Evolutionary conservation across 441 rosid genomes (phyloP).

Genomic region (Rhodomyrtus psidioides): DNA sequence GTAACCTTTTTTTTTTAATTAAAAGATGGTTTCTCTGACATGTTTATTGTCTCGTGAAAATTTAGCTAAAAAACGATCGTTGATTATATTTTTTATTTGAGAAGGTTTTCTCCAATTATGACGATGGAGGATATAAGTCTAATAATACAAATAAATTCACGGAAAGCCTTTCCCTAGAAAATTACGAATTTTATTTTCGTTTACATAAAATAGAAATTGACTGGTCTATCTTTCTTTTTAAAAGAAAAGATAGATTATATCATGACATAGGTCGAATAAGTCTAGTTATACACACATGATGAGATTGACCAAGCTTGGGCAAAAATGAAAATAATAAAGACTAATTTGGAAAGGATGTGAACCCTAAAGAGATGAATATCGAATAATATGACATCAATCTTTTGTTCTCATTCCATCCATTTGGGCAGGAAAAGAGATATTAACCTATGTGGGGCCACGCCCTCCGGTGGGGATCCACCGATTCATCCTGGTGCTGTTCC

Average conservation of each 20-base stretch:
- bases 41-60: not conserved
- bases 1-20: not conserved
- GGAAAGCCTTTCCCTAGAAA: not conserved
- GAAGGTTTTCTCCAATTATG: not conserved
- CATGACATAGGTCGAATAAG: not conserved
- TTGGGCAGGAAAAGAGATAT: slow-evolving; percentile 55
- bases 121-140: not conserved
- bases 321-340: not conserved
- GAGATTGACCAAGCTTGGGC: not conserved
- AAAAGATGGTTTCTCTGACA: not conserved
- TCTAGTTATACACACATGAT: not conserved
- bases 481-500: slow-evolving; percentile 62
- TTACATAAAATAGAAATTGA: not conserved
- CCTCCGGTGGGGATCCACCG: slow-evolving; percentile 93
- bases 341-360: not conserved
- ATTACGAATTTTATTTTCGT: not conserved
- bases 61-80: not conserved
- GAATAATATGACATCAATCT: not conserved
- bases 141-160: not conserved
- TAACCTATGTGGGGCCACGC: slow-evolving; percentile 56
- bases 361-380: not conserved
- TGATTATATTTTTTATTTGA: not conserved
- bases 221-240: not conserved
- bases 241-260: not conserved
- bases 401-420: not conserved